Conservation (phyloP, 176 grass and related monocot species). For the Rhynchospora tenuis region DNA sequence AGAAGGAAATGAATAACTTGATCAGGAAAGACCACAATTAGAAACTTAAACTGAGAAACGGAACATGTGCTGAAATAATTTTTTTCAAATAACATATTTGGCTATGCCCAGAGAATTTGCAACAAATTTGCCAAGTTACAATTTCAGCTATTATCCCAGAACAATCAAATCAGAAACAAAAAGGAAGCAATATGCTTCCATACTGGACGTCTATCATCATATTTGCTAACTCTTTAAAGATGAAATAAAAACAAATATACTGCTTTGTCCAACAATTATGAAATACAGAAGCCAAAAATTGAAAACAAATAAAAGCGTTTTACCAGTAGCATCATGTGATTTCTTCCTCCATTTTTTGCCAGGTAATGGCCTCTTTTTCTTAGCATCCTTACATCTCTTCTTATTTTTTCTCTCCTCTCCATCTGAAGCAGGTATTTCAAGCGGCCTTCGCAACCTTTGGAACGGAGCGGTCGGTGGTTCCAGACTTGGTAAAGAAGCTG, state of each 20-base stretch:
- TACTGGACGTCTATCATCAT: neutral
- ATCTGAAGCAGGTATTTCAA: constrained; percentile 41
- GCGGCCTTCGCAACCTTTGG: constrained; percentile 54
- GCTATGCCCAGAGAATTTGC: neutral
- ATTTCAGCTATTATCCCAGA: neutral
- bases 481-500: constrained; percentile 53
- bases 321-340: constrained; percentile 28
- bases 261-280: neutral
- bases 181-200: neutral
- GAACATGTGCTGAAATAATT: neutral
- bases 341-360: constrained; percentile 71
- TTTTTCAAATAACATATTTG: neutral
- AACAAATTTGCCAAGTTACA: neutral
- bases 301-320: neutral
- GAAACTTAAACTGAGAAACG: neutral
- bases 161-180: neutral
- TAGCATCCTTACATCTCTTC: constrained; percentile 30
- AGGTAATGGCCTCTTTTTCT: constrained; percentile 64
- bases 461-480: constrained; percentile 84
- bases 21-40: neutral
- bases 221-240: neutral
- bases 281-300: neutral
- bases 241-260: neutral
- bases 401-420: constrained; percentile 41
- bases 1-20: constrained; percentile 10